Evolutionary conservation across 768 basidiomycete species (phyloP).

Genomic region (Hygrophorus russula): DNA sequence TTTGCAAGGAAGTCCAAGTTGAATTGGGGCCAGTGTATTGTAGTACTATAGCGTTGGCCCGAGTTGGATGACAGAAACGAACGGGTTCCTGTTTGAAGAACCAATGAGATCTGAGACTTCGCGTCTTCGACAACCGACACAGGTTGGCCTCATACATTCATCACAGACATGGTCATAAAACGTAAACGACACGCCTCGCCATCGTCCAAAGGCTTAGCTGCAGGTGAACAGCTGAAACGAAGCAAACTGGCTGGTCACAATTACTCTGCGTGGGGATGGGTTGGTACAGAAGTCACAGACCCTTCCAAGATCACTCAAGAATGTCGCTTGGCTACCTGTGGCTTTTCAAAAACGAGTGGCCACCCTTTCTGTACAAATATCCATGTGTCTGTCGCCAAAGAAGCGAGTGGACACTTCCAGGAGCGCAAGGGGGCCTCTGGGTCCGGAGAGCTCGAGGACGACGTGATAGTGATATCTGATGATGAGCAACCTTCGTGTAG

Average conservation of each 20-base stretch:
- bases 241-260: slow-evolving; percentile 33
- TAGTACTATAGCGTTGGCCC: too few species aligned
- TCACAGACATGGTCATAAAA: slow-evolving; percentile 37
- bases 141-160: not conserved
- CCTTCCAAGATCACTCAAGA: slow-evolving; percentile 51
- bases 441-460: slow-evolving; percentile 40
- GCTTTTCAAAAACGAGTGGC: slow-evolving; percentile 41
- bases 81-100: too few species aligned
- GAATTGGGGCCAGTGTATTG: too few species aligned
- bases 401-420: not conserved
- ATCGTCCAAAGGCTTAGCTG: slow-evolving; percentile 36
- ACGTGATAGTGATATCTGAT: slow-evolving; percentile 62
- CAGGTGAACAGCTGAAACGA: slow-evolving; percentile 56
- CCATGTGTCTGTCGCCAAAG: slow-evolving; percentile 20
- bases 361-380: slow-evolving; percentile 50
- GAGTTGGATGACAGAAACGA: too few species aligned
- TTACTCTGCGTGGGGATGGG: slow-evolving; percentile 70
- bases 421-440: slow-evolving; percentile 5
- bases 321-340: slow-evolving; percentile 58
- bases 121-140: slow-evolving; percentile 2
- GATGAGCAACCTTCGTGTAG: slow-evolving; percentile 47
- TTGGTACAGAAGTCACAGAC: slow-evolving; percentile 50
- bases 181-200: slow-evolving; percentile 44
- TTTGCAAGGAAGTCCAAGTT: too few species aligned
- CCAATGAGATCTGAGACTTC: too few species aligned